Conservation (phyloP, 1,284 basidiomycete genomes). For the Wallemia ichthyophaga region DNA sequence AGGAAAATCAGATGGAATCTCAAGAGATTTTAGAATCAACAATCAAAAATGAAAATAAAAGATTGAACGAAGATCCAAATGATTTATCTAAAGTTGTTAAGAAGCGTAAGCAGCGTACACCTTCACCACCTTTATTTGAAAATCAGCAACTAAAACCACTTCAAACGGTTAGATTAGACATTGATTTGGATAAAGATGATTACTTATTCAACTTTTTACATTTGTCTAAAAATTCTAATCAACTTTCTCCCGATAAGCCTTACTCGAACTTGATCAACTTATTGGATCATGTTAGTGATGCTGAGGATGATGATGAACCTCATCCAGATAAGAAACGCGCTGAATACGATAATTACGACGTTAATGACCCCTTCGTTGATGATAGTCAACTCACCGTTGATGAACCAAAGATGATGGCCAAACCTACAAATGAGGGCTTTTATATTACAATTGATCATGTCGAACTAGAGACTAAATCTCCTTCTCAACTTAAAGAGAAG, state of each 20-base stretch:
- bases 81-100: neutral
- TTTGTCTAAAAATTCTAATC: neutral
- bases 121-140: neutral
- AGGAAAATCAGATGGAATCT: too few species aligned
- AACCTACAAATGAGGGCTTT: slow-evolving; percentile 78
- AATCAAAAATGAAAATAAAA: neutral
- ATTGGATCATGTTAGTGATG: neutral
- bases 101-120: slow-evolving; percentile 1
- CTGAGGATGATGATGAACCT: neutral
- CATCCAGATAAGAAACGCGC: slow-evolving; percentile 21
- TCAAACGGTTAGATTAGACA: neutral
- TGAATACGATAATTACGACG: slow-evolving; percentile 41
- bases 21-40: neutral
- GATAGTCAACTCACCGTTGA: slow-evolving; percentile 77
- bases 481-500: slow-evolving; percentile 28
- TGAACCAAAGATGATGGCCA: slow-evolving; percentile 65
- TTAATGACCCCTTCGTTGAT: slow-evolving; percentile 80
- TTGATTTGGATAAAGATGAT: neutral
- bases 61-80: neutral
- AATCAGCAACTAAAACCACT: neutral
- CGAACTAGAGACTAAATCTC: slow-evolving; percentile 24
- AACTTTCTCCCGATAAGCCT: neutral
- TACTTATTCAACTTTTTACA: neutral
- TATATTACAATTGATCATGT: slow-evolving; percentile 66
- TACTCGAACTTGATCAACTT: neutral